phyloP scores from a whole-genome alignment of 176 grass and related monocot species.

The Typha latifolia region DNA sequence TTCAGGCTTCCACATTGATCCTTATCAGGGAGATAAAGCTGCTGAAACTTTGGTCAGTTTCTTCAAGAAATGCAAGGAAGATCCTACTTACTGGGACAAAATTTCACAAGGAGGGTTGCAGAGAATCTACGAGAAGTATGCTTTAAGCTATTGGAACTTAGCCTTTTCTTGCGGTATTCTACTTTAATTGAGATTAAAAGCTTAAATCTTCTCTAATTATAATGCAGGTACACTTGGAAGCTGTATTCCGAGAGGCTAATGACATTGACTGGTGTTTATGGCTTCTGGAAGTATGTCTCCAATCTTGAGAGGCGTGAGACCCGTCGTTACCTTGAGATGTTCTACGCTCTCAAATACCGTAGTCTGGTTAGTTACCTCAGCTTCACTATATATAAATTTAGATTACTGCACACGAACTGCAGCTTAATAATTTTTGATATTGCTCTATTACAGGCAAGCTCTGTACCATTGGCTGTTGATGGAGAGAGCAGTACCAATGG shows the following conservation, averaged over 20 bases:
- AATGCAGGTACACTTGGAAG: conserved; percentile 7
- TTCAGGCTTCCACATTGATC: conserved; percentile 9
- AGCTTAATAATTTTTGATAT: not conserved
- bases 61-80: conserved; percentile 6
- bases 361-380: not conserved
- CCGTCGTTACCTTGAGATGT: conserved; percentile 12
- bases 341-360: conserved; percentile 12
- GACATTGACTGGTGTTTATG: conserved; percentile 10
- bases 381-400: not conserved
- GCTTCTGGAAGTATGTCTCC: conserved; percentile 5
- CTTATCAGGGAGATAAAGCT: conserved; percentile 7
- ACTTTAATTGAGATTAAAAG: not conserved
- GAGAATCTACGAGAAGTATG: conserved; percentile 3
- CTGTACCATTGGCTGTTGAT: conserved; percentile 4
- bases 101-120: conserved; percentile 2
- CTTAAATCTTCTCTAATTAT: not conserved
- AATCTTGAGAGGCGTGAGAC: not conserved
- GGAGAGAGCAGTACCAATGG: not conserved
- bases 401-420: not conserved
- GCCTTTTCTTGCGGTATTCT: not conserved
- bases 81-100: conserved; percentile 1
- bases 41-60: conserved; percentile 3
- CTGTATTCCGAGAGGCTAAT: conserved; percentile 2
- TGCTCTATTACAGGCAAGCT: not conserved
- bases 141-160: not conserved